Evolutionary conservation across 1,284 basidiomycete genomes (phyloP).

Genomic region (Trichosporon sp.): DNA sequence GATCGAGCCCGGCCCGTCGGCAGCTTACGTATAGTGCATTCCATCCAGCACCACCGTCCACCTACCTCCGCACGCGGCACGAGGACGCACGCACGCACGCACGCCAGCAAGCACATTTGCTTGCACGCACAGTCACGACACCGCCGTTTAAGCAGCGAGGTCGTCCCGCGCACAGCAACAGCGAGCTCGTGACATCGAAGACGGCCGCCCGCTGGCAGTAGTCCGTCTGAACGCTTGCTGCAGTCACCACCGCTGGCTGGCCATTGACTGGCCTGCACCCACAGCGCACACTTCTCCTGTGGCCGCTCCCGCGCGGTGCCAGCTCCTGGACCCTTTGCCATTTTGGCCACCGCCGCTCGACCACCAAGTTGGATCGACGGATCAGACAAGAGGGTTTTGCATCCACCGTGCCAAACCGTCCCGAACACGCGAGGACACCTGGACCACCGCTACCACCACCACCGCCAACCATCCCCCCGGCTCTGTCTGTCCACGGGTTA

Average conservation of each 20-base stretch:
- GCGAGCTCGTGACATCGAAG: too few relatives aligned
- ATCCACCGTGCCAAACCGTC: background rate
- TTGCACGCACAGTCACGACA: background rate
- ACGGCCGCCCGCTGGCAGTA: too few relatives aligned
- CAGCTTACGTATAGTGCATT: too few relatives aligned
- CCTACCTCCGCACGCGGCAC: background rate
- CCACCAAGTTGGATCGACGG: background rate
- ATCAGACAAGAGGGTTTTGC: conserved; percentile 1
- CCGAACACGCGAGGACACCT: background rate
- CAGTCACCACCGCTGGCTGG: too few relatives aligned
- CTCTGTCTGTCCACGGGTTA: background rate
- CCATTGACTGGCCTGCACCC: background rate
- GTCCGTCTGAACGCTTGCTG: too few relatives aligned
- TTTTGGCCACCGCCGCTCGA: background rate
- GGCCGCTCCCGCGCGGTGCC: background rate
- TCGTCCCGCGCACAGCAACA: background rate
- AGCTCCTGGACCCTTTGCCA: background rate
- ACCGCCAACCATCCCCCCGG: background rate
- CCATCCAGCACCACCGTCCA: too few relatives aligned
- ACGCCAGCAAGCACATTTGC: too few relatives aligned
- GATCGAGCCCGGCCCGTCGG: too few relatives aligned
- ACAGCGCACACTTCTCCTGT: background rate
- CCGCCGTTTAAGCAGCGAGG: background rate
- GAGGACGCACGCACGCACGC: background rate
- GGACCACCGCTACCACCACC: background rate